Evolutionary conservation across 352 stramenopile genomes (phyloP), one percentile per base, ranked within the genome.

Genomic region (Globisporangium nodosum): DNA sequence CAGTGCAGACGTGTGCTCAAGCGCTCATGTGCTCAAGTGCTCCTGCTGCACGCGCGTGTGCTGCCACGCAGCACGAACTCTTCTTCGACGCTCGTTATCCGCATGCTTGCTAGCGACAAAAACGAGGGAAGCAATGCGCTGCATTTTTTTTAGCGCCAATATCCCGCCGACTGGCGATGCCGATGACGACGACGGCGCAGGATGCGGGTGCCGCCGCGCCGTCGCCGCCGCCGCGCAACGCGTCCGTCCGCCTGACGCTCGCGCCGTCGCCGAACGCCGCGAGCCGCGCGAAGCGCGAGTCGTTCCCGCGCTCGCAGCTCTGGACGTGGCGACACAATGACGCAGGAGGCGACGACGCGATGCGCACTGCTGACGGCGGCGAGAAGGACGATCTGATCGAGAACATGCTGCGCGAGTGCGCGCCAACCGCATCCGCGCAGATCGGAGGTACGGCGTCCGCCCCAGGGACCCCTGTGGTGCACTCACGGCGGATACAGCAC

Each of bases 291-390:
- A 67, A 69, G 57, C 71, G 67, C 8, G 61, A 64, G n/a, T 63
- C 65, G 40, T 88, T 90, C 64, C 76, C 78, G 15, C 81, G 81
- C 15, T 62, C 78, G 8, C 62, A 84, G 42, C 69, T 90, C 15
- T 90, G 78, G 81, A 65, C 59, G 16, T 90, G 78, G 81, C 68
- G 65, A 9, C 55, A 76, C 47, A 57, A 62, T 30, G 37, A 49
- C 27, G 49, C 15, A 30, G 1, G 12, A 1, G 15, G 49, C 6
- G 5, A 48, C 11, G 15, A 43, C 13, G 16, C 4, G 35, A 30
- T 12, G 16, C 45, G 16, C 7, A 31, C 18, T 11, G 30, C 3
- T 5, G 35, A 21, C 13, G 30, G 3, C 9, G 30, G 27, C 9
- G 53, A 42, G n/a, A 66, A 76, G 53, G 63, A 75, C 52, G 71